A percentile compares a stretch with the other conserved stretches of the same genome.
These are phyloP conservation scores for Eucalyptus pauciflora DNA, from an alignment of 345 rosid genomes.

Conservation along the genomic window DNA sequence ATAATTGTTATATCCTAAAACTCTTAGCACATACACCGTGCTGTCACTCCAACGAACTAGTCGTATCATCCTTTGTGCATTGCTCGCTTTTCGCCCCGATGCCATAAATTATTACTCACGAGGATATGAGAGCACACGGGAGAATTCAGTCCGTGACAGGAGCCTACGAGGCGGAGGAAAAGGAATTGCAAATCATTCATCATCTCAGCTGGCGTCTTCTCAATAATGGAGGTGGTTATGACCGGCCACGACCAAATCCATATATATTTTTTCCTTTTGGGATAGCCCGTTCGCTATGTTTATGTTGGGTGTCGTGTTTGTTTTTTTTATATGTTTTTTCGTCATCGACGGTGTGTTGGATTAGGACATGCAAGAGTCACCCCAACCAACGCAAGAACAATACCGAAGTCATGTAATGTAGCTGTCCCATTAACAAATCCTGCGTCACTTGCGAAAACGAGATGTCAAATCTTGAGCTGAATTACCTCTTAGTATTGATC, in stretches of 20 bases:
- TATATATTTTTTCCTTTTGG: not conserved
- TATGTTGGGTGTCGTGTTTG: not conserved
- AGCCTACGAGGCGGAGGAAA: not conserved
- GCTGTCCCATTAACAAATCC: not conserved
- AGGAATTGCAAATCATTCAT: not conserved
- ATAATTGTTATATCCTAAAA: no score
- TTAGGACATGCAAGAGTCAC: not conserved
- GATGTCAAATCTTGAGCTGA: not conserved
- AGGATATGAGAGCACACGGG: not conserved
- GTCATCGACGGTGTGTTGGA: not conserved
- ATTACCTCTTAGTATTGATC: not conserved
- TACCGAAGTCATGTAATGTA: not conserved
- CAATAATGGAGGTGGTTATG: not conserved
- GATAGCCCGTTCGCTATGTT: not conserved
- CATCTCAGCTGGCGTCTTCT: not conserved
- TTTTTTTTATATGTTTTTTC: not conserved
- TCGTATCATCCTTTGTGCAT: not conserved
- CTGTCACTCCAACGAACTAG: not conserved
- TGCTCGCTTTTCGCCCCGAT: not conserved
- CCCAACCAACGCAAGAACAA: not conserved
- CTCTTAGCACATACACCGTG: not conserved
- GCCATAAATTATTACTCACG: not conserved
- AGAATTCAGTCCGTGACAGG: not conserved
- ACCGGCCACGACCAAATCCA: not conserved
- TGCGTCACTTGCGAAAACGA: not conserved